Conservation (phyloP, 768 basidiomycete genomes). For the Suillus variegatus region DNA sequence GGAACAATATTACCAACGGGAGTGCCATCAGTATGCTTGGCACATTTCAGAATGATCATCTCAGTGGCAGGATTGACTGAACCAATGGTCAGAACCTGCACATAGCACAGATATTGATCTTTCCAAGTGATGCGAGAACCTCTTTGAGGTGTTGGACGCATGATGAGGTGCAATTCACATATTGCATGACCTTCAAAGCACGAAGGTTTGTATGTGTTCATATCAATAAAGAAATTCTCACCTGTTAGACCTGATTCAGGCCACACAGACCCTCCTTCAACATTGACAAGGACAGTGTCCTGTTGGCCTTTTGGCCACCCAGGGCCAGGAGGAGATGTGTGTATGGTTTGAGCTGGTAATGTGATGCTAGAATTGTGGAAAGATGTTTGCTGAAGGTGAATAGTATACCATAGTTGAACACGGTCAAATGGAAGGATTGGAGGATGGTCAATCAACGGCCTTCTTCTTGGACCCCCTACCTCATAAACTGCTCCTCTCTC, state of each 20-base stretch:
- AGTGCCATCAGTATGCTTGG: slow-evolving; percentile 14
- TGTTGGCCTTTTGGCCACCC: neutral
- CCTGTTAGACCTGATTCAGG: neutral
- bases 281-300: neutral
- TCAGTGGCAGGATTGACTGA: slow-evolving; percentile 8
- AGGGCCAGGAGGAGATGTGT: neutral
- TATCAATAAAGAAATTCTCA: neutral
- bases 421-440: slow-evolving; percentile 2
- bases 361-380: neutral
- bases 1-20: slow-evolving; percentile 31
- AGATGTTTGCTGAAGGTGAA: neutral
- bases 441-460: neutral
- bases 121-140: neutral
- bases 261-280: neutral
- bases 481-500: neutral
- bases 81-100: neutral
- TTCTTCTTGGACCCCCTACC: neutral
- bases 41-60: slow-evolving; percentile 24
- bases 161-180: neutral
- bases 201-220: neutral
- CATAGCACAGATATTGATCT: neutral
- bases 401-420: slow-evolving; percentile 7
- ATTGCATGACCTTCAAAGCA: neutral
- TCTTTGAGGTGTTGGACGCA: neutral
- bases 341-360: neutral